Base-by-base conservation (phyloP, 768 basidiomycete species). In the Calocybe cyanea region DNA sequence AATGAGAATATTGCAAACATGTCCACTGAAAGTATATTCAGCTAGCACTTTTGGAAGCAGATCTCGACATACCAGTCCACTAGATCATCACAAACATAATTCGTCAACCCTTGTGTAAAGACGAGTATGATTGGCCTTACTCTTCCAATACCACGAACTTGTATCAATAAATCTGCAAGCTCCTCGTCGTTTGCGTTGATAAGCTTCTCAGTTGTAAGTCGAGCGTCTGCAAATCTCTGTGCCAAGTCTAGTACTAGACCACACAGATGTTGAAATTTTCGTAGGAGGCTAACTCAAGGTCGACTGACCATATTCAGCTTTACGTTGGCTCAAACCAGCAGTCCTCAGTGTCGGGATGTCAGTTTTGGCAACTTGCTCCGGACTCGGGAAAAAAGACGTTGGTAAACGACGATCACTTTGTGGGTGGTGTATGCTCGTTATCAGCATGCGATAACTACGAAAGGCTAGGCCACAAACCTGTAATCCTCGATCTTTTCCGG, bases 1-100 rank as follows among this genome's bases (percentile, higher is more conserved):
- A 93, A 69, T 2, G 88, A 85, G 64, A 94, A 95, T 35, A 96
- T 89, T 11, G 87, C 77, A 58, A 94, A 94, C 92, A 94, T 94
- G 56, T 92, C 84, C n/a, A 92, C 89, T 76, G 65, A 45, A 43
- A 33, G 41, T 41, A 33, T 43, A 46, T 34, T 34, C 21, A 39
- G n/a, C 25, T 20, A 21, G 9, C 1, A 36, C 28, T 33, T 5
- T 31, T 17, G n/a, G 3, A 4, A 13, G 24, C 7, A 10, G n/a
- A 14, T 39, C 25, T 10, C 14, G 6, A 55, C 63, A 46, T 61
- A 80, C 81, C 80, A 38, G 84, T 85, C 81, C 77, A 85, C 81
- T 80, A 49, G 18, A 48, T 25, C 10, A 49, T 28, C 19, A 45
- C 52, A 55, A 36, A 34, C 19, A 20, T 43, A 43, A 41, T 49